Evolutionary conservation across 2,329 filamentous ascomycete genomes (phyloP).

Genomic region (Neurospora sp.): DNA sequence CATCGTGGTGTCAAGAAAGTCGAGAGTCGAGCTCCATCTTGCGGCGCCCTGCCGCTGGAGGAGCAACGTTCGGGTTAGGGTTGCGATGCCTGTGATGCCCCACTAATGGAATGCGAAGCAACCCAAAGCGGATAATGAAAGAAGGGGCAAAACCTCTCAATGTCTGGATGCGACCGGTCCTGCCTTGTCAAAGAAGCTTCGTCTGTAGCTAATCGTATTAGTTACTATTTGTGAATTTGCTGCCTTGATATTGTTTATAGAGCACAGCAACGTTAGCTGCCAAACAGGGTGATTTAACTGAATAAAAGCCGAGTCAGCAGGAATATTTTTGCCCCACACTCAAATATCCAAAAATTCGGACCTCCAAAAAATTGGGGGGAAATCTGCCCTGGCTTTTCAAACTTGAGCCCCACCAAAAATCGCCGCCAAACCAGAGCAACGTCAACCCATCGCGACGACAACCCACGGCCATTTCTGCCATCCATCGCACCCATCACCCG

Average conservation of each 20-base stretch:
- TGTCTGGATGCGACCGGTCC: neutral
- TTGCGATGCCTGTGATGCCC: neutral
- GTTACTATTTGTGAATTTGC: neutral
- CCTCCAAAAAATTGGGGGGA: constrained; percentile 2
- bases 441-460: neutral
- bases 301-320: neutral
- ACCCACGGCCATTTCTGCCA: neutral
- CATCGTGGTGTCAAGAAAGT: neutral
- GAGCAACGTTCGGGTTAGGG: neutral
- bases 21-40: neutral
- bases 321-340: constrained; percentile 8
- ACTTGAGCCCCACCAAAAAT: neutral
- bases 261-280: neutral
- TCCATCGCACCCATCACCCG: neutral
- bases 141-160: neutral
- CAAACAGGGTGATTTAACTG: neutral
- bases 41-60: neutral
- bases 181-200: neutral
- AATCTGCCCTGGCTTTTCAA: neutral
- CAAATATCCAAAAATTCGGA: constrained; percentile 8
- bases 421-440: constrained; percentile 2
- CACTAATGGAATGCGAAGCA: neutral
- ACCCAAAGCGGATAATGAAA: neutral
- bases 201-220: neutral
- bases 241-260: neutral